Conservation (phyloP, 345 rosid species). For the Aquilaria sinensis region DNA sequence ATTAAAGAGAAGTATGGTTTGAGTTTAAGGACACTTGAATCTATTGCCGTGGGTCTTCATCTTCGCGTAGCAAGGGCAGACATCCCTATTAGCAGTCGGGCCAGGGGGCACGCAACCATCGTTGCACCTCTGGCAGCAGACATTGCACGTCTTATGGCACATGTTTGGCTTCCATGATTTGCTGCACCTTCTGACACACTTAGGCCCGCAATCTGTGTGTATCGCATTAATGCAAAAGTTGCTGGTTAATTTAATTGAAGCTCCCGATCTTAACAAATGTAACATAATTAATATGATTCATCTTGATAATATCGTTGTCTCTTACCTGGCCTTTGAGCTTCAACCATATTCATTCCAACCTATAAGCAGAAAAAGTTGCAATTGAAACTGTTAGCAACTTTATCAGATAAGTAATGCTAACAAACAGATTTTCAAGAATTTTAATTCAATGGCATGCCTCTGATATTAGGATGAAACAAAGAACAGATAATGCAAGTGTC, state of each 20-base stretch:
- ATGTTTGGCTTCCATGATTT: slow-evolving; percentile 18
- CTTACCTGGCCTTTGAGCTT: slow-evolving; percentile 9
- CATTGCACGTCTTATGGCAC: slow-evolving; percentile 11
- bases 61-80: slow-evolving; percentile 14
- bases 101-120: slow-evolving; percentile 18
- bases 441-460: background rate
- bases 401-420: no score
- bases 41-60: slow-evolving; percentile 7
- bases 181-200: slow-evolving; percentile 16
- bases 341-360: slow-evolving; percentile 12
- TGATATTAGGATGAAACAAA: slow-evolving; percentile 2
- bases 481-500: background rate
- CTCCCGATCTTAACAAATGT: no score
- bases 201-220: slow-evolving; percentile 5
- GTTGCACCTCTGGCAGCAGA: slow-evolving; percentile 17
- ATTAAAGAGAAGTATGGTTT: background rate
- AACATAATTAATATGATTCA: no score
- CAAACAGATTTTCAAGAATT: no score
- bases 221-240: background rate
- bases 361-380: background rate
- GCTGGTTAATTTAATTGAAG: no score
- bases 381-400: no score
- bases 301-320: background rate
- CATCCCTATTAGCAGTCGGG: slow-evolving; percentile 13
- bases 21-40: slow-evolving; percentile 9